Evolutionary conservation across 129 eudicot genomes (phyloP).

Genomic region (Flaveria robusta): DNA sequence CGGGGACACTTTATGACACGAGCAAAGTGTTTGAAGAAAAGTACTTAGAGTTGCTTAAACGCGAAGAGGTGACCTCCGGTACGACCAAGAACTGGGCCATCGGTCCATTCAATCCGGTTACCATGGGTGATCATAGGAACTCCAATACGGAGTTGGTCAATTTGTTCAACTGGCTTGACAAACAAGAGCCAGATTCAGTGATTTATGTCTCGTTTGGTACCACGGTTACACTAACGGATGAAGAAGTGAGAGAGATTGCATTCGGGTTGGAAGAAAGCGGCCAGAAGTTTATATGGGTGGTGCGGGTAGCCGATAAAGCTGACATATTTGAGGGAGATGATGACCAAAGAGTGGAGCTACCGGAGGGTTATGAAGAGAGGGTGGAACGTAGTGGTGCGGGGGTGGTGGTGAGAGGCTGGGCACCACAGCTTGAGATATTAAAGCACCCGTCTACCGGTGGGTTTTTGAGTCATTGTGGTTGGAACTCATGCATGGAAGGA

Average conservation of each 20-base stretch:
- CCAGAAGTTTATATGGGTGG: conserved; percentile 38
- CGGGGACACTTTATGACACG: conserved; percentile 40
- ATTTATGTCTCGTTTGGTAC: conserved; percentile 44
- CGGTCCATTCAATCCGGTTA: conserved; percentile 42
- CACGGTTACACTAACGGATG: conserved; percentile 28
- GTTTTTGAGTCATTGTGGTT: conserved; percentile 51
- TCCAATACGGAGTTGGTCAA: background rate
- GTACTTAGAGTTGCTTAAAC: conserved; percentile 27
- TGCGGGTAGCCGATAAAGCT: conserved; percentile 41
- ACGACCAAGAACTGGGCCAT: conserved; percentile 41
- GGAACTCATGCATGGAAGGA: conserved; percentile 53
- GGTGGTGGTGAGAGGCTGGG: conserved; percentile 46
- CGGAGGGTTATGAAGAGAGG: conserved; percentile 42
- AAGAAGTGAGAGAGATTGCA: conserved; percentile 26
- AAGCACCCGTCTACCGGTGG: conserved; percentile 37
- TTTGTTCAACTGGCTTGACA: conserved; percentile 31
- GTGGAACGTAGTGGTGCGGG: conserved; percentile 26
- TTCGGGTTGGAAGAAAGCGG: conserved; percentile 41
- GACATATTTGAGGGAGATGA: conserved; percentile 26
- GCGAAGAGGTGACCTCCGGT: conserved; percentile 5
- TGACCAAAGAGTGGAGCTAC: conserved; percentile 33
- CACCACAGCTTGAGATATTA: conserved; percentile 41
- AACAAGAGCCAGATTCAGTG: conserved; percentile 34
- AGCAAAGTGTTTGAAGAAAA: conserved; percentile 39
- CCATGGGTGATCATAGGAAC: background rate